Evolutionary conservation across 495 filamentous ascomycete species (phyloP), one percentile per base, ranked within the genome.

Genomic region (Echria macrotheca): DNA sequence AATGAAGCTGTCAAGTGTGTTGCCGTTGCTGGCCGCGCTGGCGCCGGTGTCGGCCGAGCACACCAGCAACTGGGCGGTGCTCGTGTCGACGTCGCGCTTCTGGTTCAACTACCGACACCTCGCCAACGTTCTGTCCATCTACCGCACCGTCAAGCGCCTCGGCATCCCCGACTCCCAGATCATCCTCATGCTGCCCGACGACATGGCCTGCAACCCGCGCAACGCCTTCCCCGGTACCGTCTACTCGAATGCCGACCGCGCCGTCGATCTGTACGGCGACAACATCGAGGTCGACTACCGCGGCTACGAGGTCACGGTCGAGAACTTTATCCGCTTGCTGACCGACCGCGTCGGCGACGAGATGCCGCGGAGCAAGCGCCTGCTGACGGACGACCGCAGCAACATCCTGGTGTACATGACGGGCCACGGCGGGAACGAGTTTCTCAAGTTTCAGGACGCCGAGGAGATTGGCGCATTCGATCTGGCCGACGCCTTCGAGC

Each of bases 41-140:
- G 52, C 57, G 9, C 57, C 61, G 24, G 73, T 74, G 28, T 58
- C 69, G 23, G 82, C 84, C 50, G 87, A 93, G 51, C 93, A 98
- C 68, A 97, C 94, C 1, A 95, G 87, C 54, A 98, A 98, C 65
- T 98, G 94, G 94, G 93, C 93, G 2, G 93, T 98, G 38, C 82
- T 98, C 6, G 93, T 98, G 28, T 91, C 85, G 37, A 98, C 93
- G n/a, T 97, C 94, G 6, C 85, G 93, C 48, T 98, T 98, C 75
- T 98, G 93, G 93, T 98, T 98, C 81, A 98, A 98, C 72, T 98
- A 98, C 72, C 87, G 93, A 33, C 93, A 98, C 62, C 82, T 98
- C 29, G 91, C 94, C 61, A 98, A 98, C 74, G 91, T 95, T 42
- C 83, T 98, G 42, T 96, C 93, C 42, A 80, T 98, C 43, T 98